A percentile compares a stretch with the other conserved stretches of the same genome.
These are phyloP conservation scores for Styphnolobium japonicum DNA, from an alignment of 306 rosid species.

Conservation along the genomic window DNA sequence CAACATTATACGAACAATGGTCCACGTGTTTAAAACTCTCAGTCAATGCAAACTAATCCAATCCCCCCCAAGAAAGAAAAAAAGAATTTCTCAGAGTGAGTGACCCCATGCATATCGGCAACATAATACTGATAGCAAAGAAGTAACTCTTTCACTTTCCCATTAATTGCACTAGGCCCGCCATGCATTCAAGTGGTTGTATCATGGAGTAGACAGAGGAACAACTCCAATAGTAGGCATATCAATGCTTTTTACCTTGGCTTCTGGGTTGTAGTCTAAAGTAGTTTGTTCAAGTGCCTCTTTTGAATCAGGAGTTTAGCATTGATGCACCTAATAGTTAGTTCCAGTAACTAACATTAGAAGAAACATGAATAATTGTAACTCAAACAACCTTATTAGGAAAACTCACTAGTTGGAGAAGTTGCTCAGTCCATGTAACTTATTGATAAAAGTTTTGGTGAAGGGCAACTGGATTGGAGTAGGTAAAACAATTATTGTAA, in stretches of 20 bases:
- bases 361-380: background rate
- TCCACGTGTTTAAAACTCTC: background rate
- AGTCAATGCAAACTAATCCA: constrained; percentile 10
- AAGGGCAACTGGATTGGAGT: background rate
- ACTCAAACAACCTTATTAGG: constrained; percentile 19
- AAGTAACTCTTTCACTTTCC: constrained; percentile 6
- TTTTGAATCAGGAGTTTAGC: constrained; percentile 10
- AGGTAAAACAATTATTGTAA: constrained; percentile 37
- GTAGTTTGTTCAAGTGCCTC: constrained; percentile 21
- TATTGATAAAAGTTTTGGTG: background rate
- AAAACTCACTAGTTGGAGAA: constrained; percentile 21
- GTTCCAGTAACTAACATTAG: background rate
- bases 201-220: constrained; percentile 7
- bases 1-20: constrained; percentile 18
- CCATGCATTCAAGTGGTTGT: constrained; percentile 27
- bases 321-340: constrained; percentile 29
- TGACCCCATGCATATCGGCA: constrained; percentile 19
- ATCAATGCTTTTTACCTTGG: constrained; percentile 32
- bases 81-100: background rate
- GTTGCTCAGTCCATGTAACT: constrained; percentile 25
- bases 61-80: background rate
- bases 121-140: constrained; percentile 26
- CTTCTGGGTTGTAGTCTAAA: constrained; percentile 17
- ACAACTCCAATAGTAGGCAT: constrained; percentile 18
- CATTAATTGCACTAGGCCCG: constrained; percentile 36